Percentiles rank a stretch among this genome's conserved stretches.
These are phyloP conservation scores for Yamadazyma songkhlaensis DNA, from an alignment of 1,139 yeast genomes.

Conservation along the genomic window DNA sequence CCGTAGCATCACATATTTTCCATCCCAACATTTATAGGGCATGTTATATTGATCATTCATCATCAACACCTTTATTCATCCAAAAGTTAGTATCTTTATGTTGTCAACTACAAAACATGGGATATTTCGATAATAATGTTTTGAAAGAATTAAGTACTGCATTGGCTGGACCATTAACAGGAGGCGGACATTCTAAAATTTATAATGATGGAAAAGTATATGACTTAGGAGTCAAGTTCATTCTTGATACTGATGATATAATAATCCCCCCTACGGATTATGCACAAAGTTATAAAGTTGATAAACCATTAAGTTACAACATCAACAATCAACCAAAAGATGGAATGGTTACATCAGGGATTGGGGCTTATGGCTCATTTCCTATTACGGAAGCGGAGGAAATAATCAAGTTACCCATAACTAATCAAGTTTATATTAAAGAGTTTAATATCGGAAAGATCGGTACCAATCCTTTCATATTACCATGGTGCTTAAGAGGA, in stretches of 20 bases:
- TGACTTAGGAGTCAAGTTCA: slow-evolving; percentile 71
- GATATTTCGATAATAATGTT: slow-evolving; percentile 71
- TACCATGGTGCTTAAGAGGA: slow-evolving; percentile 94
- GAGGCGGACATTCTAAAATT: slow-evolving; percentile 90
- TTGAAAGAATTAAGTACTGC: slow-evolving; percentile 79
- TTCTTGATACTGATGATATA: slow-evolving; percentile 72
- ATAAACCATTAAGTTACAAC: not conserved
- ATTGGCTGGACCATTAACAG: slow-evolving; percentile 86
- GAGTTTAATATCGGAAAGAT: slow-evolving; percentile 60
- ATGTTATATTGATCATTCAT: slow-evolving; percentile 74
- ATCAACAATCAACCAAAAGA: slow-evolving; percentile 4
- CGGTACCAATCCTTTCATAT: slow-evolving; percentile 75
- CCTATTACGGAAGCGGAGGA: slow-evolving; percentile 12
- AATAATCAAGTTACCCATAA: slow-evolving; percentile 24
- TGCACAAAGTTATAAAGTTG: slow-evolving; percentile 6
- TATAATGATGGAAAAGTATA: slow-evolving; percentile 86
- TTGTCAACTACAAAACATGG: slow-evolving; percentile 57
- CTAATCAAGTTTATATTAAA: slow-evolving; percentile 53
- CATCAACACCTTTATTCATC: slow-evolving; percentile 47
- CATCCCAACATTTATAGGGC: slow-evolving; percentile 92
- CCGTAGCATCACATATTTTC: slow-evolving; percentile 73
- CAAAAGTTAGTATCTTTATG: slow-evolving; percentile 45
- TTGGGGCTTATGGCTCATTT: slow-evolving; percentile 18
- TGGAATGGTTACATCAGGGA: slow-evolving; percentile 20
- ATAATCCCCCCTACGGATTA: slow-evolving; percentile 30